phyloP scores from a whole-genome alignment of 345 rosid species.

The Orychophragmus violaceus region DNA sequence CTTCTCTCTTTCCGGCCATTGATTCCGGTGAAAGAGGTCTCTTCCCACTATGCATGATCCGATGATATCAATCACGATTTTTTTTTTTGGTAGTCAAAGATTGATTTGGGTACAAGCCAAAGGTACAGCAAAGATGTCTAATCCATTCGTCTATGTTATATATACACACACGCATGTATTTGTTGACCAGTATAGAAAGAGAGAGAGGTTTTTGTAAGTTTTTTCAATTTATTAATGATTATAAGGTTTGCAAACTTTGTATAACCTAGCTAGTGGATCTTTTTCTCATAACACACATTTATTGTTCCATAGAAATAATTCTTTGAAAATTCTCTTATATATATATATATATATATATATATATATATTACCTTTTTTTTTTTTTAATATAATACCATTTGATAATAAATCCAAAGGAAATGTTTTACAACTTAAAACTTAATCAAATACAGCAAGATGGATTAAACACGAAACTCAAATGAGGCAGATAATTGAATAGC shows the following conservation, averaged over 20 bases:
- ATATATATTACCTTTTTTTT: too few species aligned
- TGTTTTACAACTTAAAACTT: too few species aligned
- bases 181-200: slow-evolving; percentile 20
- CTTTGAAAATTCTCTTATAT: background rate
- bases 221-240: background rate
- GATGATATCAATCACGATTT: background rate
- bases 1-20: slow-evolving; percentile 16
- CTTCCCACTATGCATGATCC: slow-evolving; percentile 29
- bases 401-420: too few species aligned
- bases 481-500: too few species aligned
- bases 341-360: background rate
- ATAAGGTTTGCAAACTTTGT: background rate
- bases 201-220: background rate
- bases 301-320: background rate
- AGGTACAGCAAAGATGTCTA: slow-evolving; percentile 13
- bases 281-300: background rate
- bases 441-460: too few species aligned
- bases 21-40: slow-evolving; percentile 30
- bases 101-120: slow-evolving; percentile 12
- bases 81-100: slow-evolving; percentile 23
- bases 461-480: too few species aligned
- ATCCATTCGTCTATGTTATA: background rate
- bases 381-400: too few species aligned
- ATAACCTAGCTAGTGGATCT: background rate
- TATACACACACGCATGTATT: slow-evolving; percentile 26